Percentiles rank a stretch among this genome's conserved stretches.
phyloP scores from a whole-genome alignment of 1,284 basidiomycete species.

The Trichosporon sp. region DNA sequence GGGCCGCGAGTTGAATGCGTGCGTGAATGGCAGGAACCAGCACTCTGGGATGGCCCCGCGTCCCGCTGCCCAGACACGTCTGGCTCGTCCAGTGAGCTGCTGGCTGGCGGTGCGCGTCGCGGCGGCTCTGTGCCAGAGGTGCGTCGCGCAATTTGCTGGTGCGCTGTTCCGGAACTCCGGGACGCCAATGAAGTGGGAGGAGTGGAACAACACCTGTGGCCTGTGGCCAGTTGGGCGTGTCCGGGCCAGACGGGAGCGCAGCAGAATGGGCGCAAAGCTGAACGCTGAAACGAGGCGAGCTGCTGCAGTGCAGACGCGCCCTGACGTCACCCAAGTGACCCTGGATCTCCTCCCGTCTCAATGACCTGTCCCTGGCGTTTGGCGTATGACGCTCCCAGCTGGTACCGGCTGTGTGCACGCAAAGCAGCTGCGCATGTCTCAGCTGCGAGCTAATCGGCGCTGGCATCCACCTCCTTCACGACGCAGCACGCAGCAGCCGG shows the following conservation, averaged over 20 bases:
- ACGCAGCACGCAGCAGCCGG: neutral
- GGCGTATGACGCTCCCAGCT: neutral
- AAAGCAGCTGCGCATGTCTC: neutral
- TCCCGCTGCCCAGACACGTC: no score
- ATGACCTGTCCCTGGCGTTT: neutral
- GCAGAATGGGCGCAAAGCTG: neutral
- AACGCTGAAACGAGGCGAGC: neutral
- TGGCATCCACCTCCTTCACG: neutral
- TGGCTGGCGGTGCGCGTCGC: no score
- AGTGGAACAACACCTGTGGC: no score
- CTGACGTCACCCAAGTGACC: neutral
- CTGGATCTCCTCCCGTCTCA: neutral
- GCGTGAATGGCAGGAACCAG: neutral
- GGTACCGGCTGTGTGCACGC: no score
- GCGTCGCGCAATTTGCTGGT: neutral
- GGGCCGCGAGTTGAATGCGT: no score
- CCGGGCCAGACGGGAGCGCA: neutral
- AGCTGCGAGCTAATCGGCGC: neutral
- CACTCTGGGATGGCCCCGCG: neutral
- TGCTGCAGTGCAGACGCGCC: neutral
- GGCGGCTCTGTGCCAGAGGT: no score
- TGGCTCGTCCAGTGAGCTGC: no score
- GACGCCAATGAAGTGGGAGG: neutral
- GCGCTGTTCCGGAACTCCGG: neutral
- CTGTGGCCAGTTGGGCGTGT: neutral